phyloP scores from a whole-genome alignment of 2,329 filamentous ascomycete genomes.

The Exophiala sideris region DNA sequence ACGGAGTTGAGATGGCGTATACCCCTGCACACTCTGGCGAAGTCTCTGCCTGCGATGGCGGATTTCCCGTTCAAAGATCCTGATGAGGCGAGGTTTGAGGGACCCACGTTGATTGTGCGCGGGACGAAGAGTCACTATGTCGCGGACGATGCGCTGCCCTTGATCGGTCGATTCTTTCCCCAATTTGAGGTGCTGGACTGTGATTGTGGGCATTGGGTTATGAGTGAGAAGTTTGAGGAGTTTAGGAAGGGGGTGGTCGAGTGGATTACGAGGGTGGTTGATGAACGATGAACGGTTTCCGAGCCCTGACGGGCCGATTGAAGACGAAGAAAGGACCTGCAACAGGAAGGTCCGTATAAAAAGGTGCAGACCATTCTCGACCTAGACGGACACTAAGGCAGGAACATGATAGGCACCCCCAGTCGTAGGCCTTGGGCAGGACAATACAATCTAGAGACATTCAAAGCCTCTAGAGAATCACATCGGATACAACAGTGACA shows the following conservation, averaged over 20 bases:
- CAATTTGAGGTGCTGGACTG: constrained; percentile 39
- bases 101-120: constrained; percentile 72
- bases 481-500: background rate
- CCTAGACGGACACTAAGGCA: background rate
- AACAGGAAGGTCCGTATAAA: background rate
- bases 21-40: constrained; percentile 67
- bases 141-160: constrained; percentile 38
- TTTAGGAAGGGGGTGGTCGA: constrained; percentile 37
- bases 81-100: constrained; percentile 64
- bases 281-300: constrained; percentile 5
- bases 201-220: constrained; percentile 45
- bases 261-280: constrained; percentile 25
- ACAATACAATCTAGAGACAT: too few relatives aligned
- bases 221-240: constrained; percentile 44
- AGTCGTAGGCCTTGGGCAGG: too few relatives aligned
- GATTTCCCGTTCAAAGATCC: constrained; percentile 85
- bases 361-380: background rate
- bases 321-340: background rate
- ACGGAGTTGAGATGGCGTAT: constrained; percentile 69
- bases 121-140: constrained; percentile 42
- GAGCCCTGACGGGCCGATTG: background rate
- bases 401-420: background rate
- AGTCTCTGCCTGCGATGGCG: constrained; percentile 69
- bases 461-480: too few relatives aligned
- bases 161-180: constrained; percentile 43